phyloP scores from a whole-genome alignment of 805 yeast genomes.

The Yarrowia sp. region DNA sequence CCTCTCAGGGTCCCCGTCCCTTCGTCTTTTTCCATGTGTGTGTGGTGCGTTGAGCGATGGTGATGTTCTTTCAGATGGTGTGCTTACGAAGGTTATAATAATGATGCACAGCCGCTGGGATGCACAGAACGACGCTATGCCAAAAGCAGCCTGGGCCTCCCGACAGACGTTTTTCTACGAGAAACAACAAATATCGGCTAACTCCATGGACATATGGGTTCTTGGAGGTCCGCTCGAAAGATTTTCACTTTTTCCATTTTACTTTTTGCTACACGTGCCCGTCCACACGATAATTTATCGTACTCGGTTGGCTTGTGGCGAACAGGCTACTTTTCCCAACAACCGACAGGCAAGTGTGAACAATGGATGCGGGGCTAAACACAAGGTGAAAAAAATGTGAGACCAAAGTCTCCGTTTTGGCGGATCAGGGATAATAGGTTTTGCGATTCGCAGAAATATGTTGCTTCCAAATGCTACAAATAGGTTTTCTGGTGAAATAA shows the following conservation, averaged over 20 bases:
- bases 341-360: too few species aligned
- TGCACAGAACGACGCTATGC: background rate
- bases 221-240: too few species aligned
- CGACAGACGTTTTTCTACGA: background rate
- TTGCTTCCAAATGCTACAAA: too few species aligned
- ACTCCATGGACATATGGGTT: background rate
- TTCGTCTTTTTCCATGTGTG: slow-evolving; percentile 23
- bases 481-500: too few species aligned
- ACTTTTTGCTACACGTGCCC: background rate
- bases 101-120: slow-evolving; percentile 14
- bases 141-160: background rate
- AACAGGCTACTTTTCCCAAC: slow-evolving; percentile 1
- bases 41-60: slow-evolving; percentile 8
- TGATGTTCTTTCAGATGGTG: slow-evolving; percentile 9
- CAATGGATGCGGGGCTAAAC: background rate
- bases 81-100: slow-evolving; percentile 13
- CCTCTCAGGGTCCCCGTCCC: slow-evolving; percentile 26
- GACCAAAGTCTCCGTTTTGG: too few species aligned
- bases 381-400: background rate
- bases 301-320: too few species aligned
- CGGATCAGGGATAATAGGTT: too few species aligned
- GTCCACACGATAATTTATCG: background rate
- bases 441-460: too few species aligned
- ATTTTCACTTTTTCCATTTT: background rate
- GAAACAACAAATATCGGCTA: background rate